A percentile compares a stretch with the other conserved stretches of the same genome.
Conservation (phyloP, 495 filamentous ascomycete genomes). For the Xylaria longipes region DNA sequence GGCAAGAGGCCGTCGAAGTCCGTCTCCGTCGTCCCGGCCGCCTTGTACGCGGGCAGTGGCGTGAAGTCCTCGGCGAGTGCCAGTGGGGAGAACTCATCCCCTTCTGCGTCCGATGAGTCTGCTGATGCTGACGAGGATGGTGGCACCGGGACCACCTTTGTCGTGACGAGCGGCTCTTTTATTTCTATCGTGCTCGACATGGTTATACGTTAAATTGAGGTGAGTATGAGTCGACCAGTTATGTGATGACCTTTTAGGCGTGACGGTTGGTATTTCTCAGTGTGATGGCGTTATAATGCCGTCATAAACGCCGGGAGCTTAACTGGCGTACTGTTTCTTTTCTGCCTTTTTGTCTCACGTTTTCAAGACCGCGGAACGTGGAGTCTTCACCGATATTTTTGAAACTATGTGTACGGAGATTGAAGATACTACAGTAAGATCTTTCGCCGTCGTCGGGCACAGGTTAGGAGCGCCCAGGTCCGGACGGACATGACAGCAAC, state of each 20-base stretch:
- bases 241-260: neutral
- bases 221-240: neutral
- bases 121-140: neutral
- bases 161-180: constrained; percentile 14
- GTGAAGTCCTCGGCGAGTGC: constrained; percentile 70
- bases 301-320: neutral
- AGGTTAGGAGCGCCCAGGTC: neutral
- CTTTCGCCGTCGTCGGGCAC: constrained; percentile 5
- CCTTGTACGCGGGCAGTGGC: constrained; percentile 66
- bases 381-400: neutral
- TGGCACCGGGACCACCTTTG: neutral
- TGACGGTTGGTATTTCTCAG: neutral
- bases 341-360: neutral
- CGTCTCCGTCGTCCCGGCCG: constrained; percentile 66
- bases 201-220: neutral
- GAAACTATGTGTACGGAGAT: neutral
- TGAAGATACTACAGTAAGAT: neutral
- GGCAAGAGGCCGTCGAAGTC: constrained; percentile 77
- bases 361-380: neutral
- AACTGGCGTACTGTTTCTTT: neutral
- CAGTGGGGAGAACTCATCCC: constrained; percentile 49
- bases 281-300: neutral
- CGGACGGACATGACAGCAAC: neutral
- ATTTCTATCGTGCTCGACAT: constrained; percentile 9
- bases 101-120: constrained; percentile 16